Conservation (phyloP, 2,329 filamentous ascomycete species). For the Shiraia sp. region DNA sequence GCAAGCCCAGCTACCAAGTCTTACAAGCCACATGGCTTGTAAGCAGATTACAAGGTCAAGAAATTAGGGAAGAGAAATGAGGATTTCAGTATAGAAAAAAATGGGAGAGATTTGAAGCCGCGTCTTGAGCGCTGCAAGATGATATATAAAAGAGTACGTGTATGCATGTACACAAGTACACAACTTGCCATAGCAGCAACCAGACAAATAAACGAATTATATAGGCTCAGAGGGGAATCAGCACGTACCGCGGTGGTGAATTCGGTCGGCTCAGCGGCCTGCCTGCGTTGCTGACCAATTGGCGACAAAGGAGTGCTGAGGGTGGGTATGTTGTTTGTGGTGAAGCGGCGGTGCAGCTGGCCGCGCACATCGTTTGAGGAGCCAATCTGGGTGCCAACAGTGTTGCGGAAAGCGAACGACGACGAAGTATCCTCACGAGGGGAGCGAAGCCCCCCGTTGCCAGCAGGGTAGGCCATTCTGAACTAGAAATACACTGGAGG, state of each 20-base stretch:
- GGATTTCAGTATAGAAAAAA: too few relatives aligned
- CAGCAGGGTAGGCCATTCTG: conserved; percentile 67
- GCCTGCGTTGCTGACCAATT: conserved; percentile 59
- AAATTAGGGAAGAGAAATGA: too few relatives aligned
- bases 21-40: too few relatives aligned
- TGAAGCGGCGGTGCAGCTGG: conserved; percentile 87
- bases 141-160: too few relatives aligned
- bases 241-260: conserved; percentile 57
- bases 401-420: conserved; percentile 71
- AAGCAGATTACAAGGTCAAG: too few relatives aligned
- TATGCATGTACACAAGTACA: too few relatives aligned
- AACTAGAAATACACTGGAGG: conserved; percentile 45
- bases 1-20: not conserved
- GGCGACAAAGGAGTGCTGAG: conserved; percentile 70
- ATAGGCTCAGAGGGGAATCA: conserved; percentile 6
- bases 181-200: too few relatives aligned
- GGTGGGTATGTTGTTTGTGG: conserved; percentile 81
- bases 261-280: conserved; percentile 58
- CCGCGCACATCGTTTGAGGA: conserved; percentile 70
- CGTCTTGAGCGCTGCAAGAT: too few relatives aligned
- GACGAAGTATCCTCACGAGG: conserved; percentile 72
- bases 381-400: conserved; percentile 64
- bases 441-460: conserved; percentile 71
- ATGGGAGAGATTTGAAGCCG: too few relatives aligned
- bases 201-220: too few relatives aligned